Conservation (phyloP, 2,329 filamentous ascomycete species). For the Ophiostoma sp. region DNA sequence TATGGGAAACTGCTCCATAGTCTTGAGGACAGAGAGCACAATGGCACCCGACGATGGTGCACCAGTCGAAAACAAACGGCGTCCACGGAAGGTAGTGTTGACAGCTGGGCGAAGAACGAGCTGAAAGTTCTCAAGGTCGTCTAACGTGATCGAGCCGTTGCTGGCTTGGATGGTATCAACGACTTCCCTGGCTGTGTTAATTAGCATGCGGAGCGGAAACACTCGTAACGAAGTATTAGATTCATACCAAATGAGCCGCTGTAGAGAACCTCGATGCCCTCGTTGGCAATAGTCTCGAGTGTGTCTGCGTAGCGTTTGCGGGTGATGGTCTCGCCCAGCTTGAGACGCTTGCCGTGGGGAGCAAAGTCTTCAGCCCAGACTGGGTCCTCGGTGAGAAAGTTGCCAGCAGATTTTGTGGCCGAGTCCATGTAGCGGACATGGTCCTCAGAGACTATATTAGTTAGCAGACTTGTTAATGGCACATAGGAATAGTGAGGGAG, state of each 20-base stretch:
- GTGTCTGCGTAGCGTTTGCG: constrained; percentile 72
- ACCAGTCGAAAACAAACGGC: constrained; percentile 61
- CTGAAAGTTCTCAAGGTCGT: constrained; percentile 69
- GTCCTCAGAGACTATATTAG: constrained; percentile 58
- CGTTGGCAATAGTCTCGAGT: constrained; percentile 66
- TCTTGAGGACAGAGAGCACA: constrained; percentile 70
- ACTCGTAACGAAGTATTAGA: neutral
- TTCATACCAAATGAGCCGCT: constrained; percentile 33
- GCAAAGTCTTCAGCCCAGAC: constrained; percentile 86
- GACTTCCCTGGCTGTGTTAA: constrained; percentile 55
- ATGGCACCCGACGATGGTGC: constrained; percentile 76
- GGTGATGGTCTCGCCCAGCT: constrained; percentile 71
- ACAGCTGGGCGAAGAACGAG: constrained; percentile 56
- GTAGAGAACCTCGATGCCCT: constrained; percentile 48
- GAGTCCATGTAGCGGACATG: constrained; percentile 65
- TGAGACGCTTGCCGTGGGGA: constrained; percentile 64
- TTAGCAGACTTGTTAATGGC: neutral
- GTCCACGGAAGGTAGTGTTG: constrained; percentile 62
- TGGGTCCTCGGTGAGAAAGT: constrained; percentile 70
- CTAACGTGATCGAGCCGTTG: constrained; percentile 80
- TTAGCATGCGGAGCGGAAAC: constrained; percentile 31
- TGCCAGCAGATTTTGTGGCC: constrained; percentile 31
- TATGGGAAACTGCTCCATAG: constrained; percentile 70
- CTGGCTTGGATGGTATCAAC: constrained; percentile 60
- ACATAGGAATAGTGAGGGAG: neutral